Conservation (phyloP, 192 early-diverging fungal species). For the Powellomyces hirtus region DNA sequence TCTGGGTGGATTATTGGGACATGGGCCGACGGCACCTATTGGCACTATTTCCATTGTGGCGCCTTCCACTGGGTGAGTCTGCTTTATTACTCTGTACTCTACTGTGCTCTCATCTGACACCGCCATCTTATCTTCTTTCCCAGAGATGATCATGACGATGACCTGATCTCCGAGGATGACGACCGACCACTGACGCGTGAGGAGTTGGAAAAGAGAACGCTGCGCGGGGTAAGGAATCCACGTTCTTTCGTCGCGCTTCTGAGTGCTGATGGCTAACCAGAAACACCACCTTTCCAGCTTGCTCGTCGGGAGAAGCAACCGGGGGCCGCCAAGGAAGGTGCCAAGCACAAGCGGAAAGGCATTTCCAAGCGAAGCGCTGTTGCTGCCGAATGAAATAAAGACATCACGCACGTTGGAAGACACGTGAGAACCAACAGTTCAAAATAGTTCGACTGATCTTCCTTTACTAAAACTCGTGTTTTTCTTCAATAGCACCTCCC, state of each 20-base stretch:
- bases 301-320: constrained; percentile 33
- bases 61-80: constrained; percentile 49
- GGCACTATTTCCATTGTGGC: constrained; percentile 46
- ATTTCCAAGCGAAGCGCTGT: not conserved
- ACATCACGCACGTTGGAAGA: no score
- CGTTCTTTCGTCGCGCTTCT: not conserved
- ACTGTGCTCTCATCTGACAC: not conserved
- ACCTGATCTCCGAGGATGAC: constrained; percentile 52
- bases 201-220: constrained; percentile 49
- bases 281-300: constrained; percentile 17
- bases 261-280: not conserved
- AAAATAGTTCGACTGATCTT: no score
- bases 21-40: constrained; percentile 48
- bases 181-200: constrained; percentile 57
- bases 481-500: no score
- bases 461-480: no score
- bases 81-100: not conserved
- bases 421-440: no score
- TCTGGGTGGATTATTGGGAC: constrained; percentile 47
- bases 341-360: constrained; percentile 25
- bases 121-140: not conserved
- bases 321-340: constrained; percentile 24
- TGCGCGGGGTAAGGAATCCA: constrained; percentile 43
- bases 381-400: not conserved
- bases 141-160: constrained; percentile 58